Percentiles rank a stretch among this genome's conserved stretches.
These are phyloP conservation scores for Boletus vinaceobasis DNA, from an alignment of 768 basidiomycete genomes.

Conservation along the genomic window DNA sequence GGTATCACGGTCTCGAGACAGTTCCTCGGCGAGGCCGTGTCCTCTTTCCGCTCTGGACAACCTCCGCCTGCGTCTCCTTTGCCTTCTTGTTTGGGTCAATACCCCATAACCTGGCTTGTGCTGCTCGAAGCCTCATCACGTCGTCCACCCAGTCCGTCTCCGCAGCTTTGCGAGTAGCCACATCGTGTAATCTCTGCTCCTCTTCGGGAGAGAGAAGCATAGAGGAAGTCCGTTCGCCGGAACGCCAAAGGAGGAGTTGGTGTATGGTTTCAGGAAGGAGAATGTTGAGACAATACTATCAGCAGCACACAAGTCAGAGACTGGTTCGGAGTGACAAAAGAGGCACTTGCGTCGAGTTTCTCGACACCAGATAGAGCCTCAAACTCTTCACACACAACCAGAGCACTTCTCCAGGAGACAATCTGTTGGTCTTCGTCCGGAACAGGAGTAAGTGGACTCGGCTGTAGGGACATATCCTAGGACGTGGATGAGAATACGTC, in stretches of 20 bases:
- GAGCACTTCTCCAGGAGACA: conserved; percentile 5
- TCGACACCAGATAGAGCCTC: conserved; percentile 43
- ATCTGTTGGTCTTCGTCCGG: conserved; percentile 7
- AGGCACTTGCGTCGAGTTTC: conserved; percentile 47
- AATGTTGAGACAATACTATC: conserved; percentile 68
- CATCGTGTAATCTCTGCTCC: conserved; percentile 51
- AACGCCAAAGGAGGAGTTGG: conserved; percentile 73
- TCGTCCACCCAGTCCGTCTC: conserved; percentile 73
- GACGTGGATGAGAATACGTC: background rate
- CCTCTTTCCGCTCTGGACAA: conserved; percentile 26
- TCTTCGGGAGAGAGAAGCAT: conserved; percentile 49
- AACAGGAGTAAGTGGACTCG: conserved; percentile 23
- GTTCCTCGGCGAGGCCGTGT: conserved; percentile 26
- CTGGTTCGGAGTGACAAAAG: background rate
- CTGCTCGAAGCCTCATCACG: conserved; percentile 41
- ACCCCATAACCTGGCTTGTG: conserved; percentile 38
- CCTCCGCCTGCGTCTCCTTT: conserved; percentile 22
- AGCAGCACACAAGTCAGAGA: background rate
- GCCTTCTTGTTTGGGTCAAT: conserved; percentile 27
- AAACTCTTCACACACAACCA: conserved; percentile 41
- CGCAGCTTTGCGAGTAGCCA: conserved; percentile 44
- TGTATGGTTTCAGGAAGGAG: conserved; percentile 68
- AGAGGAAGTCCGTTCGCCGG: conserved; percentile 50
- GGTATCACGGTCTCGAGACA: conserved; percentile 15
- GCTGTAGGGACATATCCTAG: conserved; percentile 17